Conservation (phyloP, 345 rosid genomes). For the Trapa incisa region DNA sequence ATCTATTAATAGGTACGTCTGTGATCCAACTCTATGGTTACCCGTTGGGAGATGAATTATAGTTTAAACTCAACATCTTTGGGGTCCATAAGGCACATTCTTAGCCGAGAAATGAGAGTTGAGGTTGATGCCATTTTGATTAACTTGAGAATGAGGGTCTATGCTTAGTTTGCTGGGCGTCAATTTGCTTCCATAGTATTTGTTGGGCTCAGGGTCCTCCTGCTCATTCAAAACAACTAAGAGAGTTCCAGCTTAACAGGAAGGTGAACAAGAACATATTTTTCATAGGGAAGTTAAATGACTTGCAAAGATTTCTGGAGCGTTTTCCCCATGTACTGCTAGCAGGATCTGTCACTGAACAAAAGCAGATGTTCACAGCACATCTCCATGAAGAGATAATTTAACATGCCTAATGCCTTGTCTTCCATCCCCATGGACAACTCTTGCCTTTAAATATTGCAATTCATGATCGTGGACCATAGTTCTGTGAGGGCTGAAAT, state of each 20-base stretch:
- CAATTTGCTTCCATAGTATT: no score
- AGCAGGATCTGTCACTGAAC: not conserved
- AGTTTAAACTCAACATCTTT: conserved; percentile 30
- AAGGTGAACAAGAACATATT: no score
- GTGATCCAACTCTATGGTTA: conserved; percentile 26
- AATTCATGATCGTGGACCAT: not conserved
- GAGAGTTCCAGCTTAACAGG: no score
- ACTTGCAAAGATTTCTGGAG: no score
- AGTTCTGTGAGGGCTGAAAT: conserved; percentile 48
- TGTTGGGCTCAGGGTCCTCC: no score
- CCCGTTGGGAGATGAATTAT: conserved; percentile 29
- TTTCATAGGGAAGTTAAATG: no score
- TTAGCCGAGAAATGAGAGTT: conserved; percentile 10
- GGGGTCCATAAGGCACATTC: conserved; percentile 42
- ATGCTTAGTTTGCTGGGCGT: no score
- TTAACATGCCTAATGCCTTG: not conserved
- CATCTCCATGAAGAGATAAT: not conserved
- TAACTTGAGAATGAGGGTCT: no score
- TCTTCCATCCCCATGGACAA: not conserved
- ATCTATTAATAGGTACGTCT: not conserved
- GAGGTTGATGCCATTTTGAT: no score
- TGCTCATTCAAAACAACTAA: no score
- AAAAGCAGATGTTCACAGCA: not conserved
- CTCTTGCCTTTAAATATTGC: not conserved
- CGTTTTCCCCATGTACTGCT: not conserved